These are phyloP conservation scores for Sedum album DNA, from an alignment of 164 flowering plant genomes.

Conservation along the genomic window DNA sequence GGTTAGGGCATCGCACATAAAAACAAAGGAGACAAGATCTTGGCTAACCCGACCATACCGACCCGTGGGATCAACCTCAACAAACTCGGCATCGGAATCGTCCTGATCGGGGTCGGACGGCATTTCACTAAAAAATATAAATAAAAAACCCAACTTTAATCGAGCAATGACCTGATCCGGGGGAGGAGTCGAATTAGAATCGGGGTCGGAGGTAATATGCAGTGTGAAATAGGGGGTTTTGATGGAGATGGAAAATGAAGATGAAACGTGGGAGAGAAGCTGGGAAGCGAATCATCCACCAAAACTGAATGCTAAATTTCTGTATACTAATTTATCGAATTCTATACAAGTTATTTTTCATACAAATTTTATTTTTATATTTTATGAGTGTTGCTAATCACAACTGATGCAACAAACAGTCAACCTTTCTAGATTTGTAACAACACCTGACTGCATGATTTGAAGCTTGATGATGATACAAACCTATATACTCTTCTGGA, in stretches of 20 bases:
- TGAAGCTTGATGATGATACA: too few species aligned
- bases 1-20: conserved; percentile 1
- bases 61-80: conserved; percentile 78
- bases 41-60: conserved; percentile 85
- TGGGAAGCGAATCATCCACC: neutral
- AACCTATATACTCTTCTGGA: too few species aligned
- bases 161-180: neutral
- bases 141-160: neutral
- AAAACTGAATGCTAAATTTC: neutral
- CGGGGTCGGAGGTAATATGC: too few species aligned
- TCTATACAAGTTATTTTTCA: too few species aligned
- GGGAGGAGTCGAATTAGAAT: too few species aligned
- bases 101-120: conserved; percentile 47
- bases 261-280: neutral
- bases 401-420: too few species aligned
- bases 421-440: too few species aligned
- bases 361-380: neutral
- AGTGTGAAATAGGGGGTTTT: neutral
- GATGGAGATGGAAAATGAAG: neutral
- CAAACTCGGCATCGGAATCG: conserved; percentile 60
- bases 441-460: too few species aligned
- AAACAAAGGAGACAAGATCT: neutral
- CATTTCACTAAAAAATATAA: conserved; percentile 20
- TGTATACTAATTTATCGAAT: neutral
- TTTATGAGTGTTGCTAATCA: too few species aligned